Evolutionary conservation across 225 moss, liverwort and hornwort genomes (phyloP).

Genomic region (Sphagnum tenellum): DNA sequence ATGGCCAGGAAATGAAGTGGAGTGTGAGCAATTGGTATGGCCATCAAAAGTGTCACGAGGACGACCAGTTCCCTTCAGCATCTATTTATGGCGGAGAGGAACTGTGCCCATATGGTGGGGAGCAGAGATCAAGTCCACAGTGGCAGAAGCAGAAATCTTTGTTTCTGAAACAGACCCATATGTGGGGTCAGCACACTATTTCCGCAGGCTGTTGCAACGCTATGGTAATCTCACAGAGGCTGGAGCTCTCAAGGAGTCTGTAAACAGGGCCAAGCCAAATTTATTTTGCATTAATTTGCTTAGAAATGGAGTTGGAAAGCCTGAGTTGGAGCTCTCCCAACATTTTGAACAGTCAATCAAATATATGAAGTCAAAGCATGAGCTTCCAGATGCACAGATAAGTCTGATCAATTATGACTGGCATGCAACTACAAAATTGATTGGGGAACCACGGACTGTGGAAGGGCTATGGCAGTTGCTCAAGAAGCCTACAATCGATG

Average conservation of each 20-base stretch:
- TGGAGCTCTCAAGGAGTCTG: not conserved
- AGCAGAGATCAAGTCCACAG: constrained; percentile 91
- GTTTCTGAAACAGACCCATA: constrained; percentile 79
- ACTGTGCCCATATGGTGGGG: constrained; percentile 99
- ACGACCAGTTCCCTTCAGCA: constrained; percentile 72
- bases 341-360: constrained; percentile 64
- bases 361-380: constrained; percentile 51
- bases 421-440: constrained; percentile 83
- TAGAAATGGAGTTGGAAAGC: constrained; percentile 69
- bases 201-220: constrained; percentile 53
- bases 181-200: constrained; percentile 66
- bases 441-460: constrained; percentile 87
- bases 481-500: constrained; percentile 56
- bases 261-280: constrained; percentile 24
- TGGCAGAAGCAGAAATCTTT: constrained; percentile 93
- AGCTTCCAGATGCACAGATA: constrained; percentile 71
- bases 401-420: constrained; percentile 79
- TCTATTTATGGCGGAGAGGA: constrained; percentile 95
- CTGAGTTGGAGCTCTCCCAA: constrained; percentile 61
- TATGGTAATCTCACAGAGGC: constrained; percentile 17
- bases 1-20: constrained; percentile 81
- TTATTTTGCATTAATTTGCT: constrained; percentile 83
- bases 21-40: constrained; percentile 99
- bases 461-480: constrained; percentile 75
- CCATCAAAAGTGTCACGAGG: constrained; percentile 48